Evolutionary conservation across 2,329 filamentous ascomycete species (phyloP).

Genomic region (Fusarium staphyleae): DNA sequence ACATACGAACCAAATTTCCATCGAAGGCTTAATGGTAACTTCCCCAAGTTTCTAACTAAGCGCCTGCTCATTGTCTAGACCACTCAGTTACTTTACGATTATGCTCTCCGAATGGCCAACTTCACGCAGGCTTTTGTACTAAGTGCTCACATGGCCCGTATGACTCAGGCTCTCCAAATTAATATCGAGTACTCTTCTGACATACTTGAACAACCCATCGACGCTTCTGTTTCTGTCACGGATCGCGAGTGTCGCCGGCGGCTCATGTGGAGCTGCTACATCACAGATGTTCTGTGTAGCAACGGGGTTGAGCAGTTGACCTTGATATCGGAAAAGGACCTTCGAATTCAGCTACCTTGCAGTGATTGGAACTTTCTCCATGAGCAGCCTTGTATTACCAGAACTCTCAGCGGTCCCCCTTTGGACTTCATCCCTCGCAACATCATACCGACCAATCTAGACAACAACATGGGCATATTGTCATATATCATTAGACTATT

Average conservation of each 20-base stretch:
- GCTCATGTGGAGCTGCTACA: conserved; percentile 34
- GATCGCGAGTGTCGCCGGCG: conserved; percentile 23
- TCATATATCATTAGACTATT: conserved; percentile 22
- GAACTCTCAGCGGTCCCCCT: conserved; percentile 6
- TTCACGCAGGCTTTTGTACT: conserved; percentile 32
- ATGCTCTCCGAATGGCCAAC: conserved; percentile 29
- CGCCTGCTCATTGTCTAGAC: conserved; percentile 6
- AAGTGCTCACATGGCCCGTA: conserved; percentile 21
- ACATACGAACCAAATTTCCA: conserved; percentile 16
- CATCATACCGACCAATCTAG: conserved; percentile 5
- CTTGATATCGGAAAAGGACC: conserved; percentile 24
- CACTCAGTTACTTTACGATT: conserved; percentile 28
- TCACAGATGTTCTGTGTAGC: conserved; percentile 24
- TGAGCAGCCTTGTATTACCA: conserved; percentile 17
- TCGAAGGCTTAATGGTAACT: conserved; percentile 27
- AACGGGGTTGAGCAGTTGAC: conserved; percentile 31
- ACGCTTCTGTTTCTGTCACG: conserved; percentile 1
- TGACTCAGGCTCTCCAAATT: conserved; percentile 30
- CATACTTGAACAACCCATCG: conserved; percentile 2
- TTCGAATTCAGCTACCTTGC: conserved; percentile 29
- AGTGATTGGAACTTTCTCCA: conserved; percentile 17
- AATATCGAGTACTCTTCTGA: conserved; percentile 29
- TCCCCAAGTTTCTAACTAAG: too few species aligned
- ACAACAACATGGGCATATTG: conserved; percentile 23
- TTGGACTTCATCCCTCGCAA: conserved; percentile 9